Evolutionary conservation across 1,284 basidiomycete genomes (phyloP).

Genomic region (Puccinia novopanici): DNA sequence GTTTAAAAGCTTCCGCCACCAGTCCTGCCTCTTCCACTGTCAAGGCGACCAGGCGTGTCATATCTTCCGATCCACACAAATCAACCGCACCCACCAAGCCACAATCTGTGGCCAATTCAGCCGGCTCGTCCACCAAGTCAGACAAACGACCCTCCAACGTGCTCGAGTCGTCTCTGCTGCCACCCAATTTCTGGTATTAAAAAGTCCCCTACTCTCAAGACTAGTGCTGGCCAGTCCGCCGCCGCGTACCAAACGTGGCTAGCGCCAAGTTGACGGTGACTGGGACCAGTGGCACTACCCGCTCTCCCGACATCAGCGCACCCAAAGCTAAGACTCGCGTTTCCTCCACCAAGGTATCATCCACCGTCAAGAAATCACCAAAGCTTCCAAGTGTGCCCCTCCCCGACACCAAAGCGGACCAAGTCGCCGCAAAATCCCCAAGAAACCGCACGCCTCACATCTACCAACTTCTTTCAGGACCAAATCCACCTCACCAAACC

Average conservation of each 20-base stretch:
- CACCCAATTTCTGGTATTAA: too few relatives aligned
- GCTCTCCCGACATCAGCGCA: neutral
- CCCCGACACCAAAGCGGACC: neutral
- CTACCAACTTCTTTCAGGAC: neutral
- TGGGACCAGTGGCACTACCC: neutral
- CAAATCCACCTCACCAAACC: neutral
- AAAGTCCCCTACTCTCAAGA: neutral
- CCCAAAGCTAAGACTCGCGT: neutral
- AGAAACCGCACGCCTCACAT: neutral
- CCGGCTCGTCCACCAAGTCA: neutral
- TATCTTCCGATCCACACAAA: constrained; percentile 14
- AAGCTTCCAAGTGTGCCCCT: constrained; percentile 12
- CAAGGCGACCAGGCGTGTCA: constrained; percentile 11
- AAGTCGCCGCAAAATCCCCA: neutral
- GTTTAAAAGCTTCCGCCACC: neutral
- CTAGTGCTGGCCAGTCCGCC: neutral
- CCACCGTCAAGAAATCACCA: constrained; percentile 11
- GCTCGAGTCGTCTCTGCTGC: constrained; percentile 28
- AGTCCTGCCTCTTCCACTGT: neutral
- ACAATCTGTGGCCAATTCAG: neutral
- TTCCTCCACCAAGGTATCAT: neutral
- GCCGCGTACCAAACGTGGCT: neutral
- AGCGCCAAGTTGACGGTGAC: constrained; percentile 13
- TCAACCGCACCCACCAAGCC: neutral
- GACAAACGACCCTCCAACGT: constrained; percentile 23